phyloP scores from a whole-genome alignment of 2,329 filamentous ascomycete species.

The Cryphonectria japonica region DNA sequence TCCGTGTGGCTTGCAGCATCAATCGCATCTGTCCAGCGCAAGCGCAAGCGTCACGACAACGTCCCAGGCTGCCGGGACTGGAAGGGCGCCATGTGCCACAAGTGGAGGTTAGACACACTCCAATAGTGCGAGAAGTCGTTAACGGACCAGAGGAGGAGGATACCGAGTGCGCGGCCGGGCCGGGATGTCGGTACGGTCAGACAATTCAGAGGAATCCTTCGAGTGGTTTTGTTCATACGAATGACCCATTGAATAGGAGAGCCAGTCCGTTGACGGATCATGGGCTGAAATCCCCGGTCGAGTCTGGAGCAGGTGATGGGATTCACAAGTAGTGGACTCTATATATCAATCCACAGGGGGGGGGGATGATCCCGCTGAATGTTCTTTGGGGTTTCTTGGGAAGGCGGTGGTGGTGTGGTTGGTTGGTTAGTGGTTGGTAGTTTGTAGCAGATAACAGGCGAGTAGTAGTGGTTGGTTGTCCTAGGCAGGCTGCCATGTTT shows the following conservation, averaged over 20 bases:
- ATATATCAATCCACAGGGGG: not conserved
- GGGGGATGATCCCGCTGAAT: not conserved
- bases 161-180: not conserved
- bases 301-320: not conserved
- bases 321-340: not conserved
- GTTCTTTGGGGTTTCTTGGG: not conserved
- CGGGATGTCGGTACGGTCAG: conserved; percentile 5
- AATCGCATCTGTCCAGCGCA: not conserved
- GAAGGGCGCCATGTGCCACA: not conserved
- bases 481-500: not conserved
- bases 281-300: not conserved
- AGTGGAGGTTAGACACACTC: not conserved
- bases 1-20: conserved; percentile 13
- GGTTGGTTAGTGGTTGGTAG: not conserved
- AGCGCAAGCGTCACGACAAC: conserved; percentile 3
- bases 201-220: conserved; percentile 1
- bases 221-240: not conserved
- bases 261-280: not conserved
- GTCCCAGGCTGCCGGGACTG: conserved; percentile 14
- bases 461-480: not conserved
- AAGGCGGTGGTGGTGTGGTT: too few relatives aligned
- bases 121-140: not conserved
- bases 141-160: not conserved
- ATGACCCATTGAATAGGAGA: not conserved
- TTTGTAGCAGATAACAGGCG: not conserved